These are phyloP conservation scores for Fraxinus xanthoxyloides DNA, from an alignment of 305 asterid species.

Conservation along the genomic window DNA sequence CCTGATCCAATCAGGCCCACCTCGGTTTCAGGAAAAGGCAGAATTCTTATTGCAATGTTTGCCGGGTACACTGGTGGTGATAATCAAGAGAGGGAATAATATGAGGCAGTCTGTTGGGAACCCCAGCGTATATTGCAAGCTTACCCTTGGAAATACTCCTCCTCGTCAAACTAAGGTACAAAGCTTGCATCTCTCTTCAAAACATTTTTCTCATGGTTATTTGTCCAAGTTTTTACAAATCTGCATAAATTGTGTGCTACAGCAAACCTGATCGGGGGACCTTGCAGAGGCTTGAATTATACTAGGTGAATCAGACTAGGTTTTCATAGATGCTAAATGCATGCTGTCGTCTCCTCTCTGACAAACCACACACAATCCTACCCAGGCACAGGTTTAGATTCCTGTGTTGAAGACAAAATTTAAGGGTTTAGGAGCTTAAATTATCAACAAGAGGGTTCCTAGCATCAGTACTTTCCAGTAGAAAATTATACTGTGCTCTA, in stretches of 20 bases:
- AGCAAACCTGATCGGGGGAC: not conserved
- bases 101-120: slow-evolving; percentile 99
- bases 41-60: slow-evolving; percentile 94
- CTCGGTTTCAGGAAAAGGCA: slow-evolving; percentile 98
- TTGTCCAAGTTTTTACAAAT: not conserved
- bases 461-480: not conserved
- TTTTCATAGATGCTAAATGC: not conserved
- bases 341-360: not conserved
- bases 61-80: slow-evolving; percentile 91
- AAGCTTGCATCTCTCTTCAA: not conserved
- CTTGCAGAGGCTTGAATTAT: not conserved
- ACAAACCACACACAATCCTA: not conserved
- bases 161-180: slow-evolving; percentile 82
- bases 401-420: not conserved
- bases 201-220: not conserved
- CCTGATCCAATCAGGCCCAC: slow-evolving; percentile 98
- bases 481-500: not conserved
- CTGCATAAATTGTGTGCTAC: not conserved
- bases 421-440: not conserved
- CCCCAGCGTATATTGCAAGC: slow-evolving; percentile 92
- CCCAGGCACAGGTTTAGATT: not conserved
- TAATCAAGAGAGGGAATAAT: slow-evolving; percentile 87
- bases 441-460: not conserved
- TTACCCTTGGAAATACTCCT: slow-evolving; percentile 89
- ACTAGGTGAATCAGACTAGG: not conserved